Evolutionary conservation across 768 basidiomycete species (phyloP).

Genomic region (Dacryopinax spathularia): DNA sequence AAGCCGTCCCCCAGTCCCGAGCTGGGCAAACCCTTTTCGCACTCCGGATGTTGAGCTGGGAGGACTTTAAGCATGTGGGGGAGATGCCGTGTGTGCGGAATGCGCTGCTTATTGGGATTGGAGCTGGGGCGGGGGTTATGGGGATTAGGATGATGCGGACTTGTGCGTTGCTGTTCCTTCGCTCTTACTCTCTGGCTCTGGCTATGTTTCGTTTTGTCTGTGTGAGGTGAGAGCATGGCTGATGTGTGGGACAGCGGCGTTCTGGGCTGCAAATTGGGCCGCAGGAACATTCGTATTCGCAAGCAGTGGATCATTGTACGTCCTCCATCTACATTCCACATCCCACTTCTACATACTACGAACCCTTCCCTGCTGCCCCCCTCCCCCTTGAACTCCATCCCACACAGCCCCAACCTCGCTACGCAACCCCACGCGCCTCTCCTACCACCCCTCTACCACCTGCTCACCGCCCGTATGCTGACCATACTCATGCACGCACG

Average conservation of each 20-base stretch:
- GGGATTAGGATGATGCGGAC: slow-evolving; percentile 52
- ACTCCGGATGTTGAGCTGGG: slow-evolving; percentile 9
- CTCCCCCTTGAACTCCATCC: too few species aligned
- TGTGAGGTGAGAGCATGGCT: neutral
- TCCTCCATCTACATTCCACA: slow-evolving; percentile 11
- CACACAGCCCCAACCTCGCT: too few species aligned
- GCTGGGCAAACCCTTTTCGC: neutral
- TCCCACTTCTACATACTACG: neutral
- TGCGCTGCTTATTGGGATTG: slow-evolving; percentile 62
- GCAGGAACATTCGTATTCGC: slow-evolving; percentile 56
- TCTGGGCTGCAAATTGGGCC: slow-evolving; percentile 66
- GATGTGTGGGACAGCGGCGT: slow-evolving; percentile 31
- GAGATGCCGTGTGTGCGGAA: slow-evolving; percentile 67
- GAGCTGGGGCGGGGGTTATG: slow-evolving; percentile 64
- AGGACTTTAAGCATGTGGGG: slow-evolving; percentile 46
- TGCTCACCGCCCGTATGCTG: too few species aligned
- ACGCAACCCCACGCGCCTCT: too few species aligned
- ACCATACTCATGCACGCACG: too few species aligned
- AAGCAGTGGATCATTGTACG: slow-evolving; percentile 56
- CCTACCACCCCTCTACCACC: too few species aligned
- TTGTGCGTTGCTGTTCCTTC: slow-evolving; percentile 37
- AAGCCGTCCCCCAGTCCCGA: neutral
- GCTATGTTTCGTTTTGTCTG: slow-evolving; percentile 9
- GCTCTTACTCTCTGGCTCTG: neutral
- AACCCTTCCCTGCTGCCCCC: neutral